phyloP scores from a whole-genome alignment of 805 yeast genomes.

The Schwanniomyces yamadae region DNA sequence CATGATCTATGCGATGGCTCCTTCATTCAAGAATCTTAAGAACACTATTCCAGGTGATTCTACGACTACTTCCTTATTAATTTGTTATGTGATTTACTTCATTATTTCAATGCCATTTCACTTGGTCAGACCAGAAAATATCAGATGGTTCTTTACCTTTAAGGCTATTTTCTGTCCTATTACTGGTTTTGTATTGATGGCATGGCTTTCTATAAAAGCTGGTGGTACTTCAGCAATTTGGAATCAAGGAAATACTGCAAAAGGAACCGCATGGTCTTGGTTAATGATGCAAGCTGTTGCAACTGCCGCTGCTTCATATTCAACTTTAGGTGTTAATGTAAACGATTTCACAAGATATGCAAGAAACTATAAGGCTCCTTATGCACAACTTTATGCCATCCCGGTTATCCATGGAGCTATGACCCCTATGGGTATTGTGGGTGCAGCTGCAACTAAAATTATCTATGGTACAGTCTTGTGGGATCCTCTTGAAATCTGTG shows the following conservation, averaged over 20 bases:
- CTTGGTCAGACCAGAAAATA: slow-evolving; percentile 28
- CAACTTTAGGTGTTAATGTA: slow-evolving; percentile 36
- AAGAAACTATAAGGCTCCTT: slow-evolving; percentile 26
- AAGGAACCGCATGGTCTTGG: slow-evolving; percentile 24
- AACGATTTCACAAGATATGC: slow-evolving; percentile 40
- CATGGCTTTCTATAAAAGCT: slow-evolving; percentile 28
- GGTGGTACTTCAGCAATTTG: slow-evolving; percentile 12
- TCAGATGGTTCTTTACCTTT: slow-evolving; percentile 32
- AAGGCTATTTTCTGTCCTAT: slow-evolving; percentile 28
- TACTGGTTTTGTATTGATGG: slow-evolving; percentile 30
- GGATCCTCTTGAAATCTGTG: slow-evolving; percentile 42
- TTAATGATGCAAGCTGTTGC: slow-evolving; percentile 21
- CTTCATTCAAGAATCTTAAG: slow-evolving; percentile 19
- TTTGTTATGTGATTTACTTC: slow-evolving; percentile 32
- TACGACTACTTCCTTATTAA: slow-evolving; percentile 24
- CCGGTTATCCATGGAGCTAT: slow-evolving; percentile 10
- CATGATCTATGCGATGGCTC: slow-evolving; percentile 25
- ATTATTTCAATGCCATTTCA: slow-evolving; percentile 30
- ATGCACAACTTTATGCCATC: slow-evolving; percentile 19
- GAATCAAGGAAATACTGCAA: slow-evolving; percentile 15
- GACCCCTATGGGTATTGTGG: slow-evolving; percentile 26
- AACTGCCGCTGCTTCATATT: slow-evolving; percentile 33
- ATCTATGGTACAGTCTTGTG: slow-evolving; percentile 43
- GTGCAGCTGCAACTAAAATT: slow-evolving; percentile 34
- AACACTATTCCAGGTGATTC: slow-evolving; percentile 24